phyloP scores from a whole-genome alignment of 768 basidiomycete genomes.

The Lentinula aciculospora region DNA sequence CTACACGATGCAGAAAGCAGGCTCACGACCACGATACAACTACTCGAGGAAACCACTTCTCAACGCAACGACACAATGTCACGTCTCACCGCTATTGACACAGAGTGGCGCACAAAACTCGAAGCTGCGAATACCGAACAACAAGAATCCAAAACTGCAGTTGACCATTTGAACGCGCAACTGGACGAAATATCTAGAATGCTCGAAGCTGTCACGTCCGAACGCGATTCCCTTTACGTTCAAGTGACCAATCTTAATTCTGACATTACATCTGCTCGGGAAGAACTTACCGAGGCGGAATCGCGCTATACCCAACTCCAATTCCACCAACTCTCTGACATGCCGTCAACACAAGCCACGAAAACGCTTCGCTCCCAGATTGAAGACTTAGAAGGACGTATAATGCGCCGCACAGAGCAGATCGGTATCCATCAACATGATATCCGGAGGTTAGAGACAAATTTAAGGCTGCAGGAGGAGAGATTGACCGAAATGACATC shows the following conservation, averaged over 20 bases:
- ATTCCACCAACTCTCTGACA: constrained; percentile 58
- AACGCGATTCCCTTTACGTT: constrained; percentile 61
- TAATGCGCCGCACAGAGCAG: constrained; percentile 64
- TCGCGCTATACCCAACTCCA: constrained; percentile 57
- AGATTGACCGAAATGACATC: constrained; percentile 61
- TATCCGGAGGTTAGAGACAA: constrained; percentile 69
- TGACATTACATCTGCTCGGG: constrained; percentile 48
- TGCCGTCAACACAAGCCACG: constrained; percentile 53
- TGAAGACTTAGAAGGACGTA: constrained; percentile 60
- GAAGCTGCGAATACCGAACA: constrained; percentile 26
- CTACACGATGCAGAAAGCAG: constrained; percentile 21
- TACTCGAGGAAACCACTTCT: constrained; percentile 30
- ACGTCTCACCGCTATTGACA: constrained; percentile 26
- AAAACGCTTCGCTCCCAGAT: constrained; percentile 58
- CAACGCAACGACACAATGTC: constrained; percentile 31
- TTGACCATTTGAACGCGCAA: constrained; percentile 38
- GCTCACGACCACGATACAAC: constrained; percentile 25
- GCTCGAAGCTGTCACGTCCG: constrained; percentile 54
- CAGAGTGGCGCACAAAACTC: constrained; percentile 24
- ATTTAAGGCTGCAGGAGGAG: constrained; percentile 70
- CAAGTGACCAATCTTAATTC: constrained; percentile 57
- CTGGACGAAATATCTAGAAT: constrained; percentile 38
- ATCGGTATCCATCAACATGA: constrained; percentile 79
- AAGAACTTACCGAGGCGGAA: constrained; percentile 53
- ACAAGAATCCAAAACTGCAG: constrained; percentile 24